Evolutionary conservation across 2,329 filamentous ascomycete species (phyloP).

Genomic region (Aspergillus sp.): DNA sequence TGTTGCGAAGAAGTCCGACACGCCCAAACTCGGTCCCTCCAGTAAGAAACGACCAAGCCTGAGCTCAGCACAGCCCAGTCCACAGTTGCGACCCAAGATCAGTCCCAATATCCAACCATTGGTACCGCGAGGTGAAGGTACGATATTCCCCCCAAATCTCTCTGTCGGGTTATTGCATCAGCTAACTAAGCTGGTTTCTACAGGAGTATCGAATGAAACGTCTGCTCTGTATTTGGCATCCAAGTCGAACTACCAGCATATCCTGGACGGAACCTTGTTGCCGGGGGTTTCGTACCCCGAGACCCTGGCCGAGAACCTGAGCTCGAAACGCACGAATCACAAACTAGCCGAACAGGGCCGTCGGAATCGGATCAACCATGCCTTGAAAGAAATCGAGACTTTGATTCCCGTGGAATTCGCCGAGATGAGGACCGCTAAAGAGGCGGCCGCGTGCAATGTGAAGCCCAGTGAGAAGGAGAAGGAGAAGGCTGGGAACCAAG

Average conservation of each 20-base stretch:
- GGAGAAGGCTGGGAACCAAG: conserved; percentile 44
- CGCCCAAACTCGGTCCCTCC: conserved; percentile 41
- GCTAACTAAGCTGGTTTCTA: conserved; percentile 7
- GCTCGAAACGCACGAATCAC: conserved; percentile 92
- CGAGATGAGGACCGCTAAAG: conserved; percentile 36
- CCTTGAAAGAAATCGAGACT: conserved; percentile 80
- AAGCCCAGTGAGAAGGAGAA: conserved; percentile 39
- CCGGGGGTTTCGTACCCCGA: conserved; percentile 86
- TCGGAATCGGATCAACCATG: conserved; percentile 88
- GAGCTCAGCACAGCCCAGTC: conserved; percentile 69
- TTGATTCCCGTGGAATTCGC: conserved; percentile 58
- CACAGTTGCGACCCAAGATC: conserved; percentile 78
- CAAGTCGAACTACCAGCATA: conserved; percentile 97
- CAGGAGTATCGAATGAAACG: conserved; percentile 47
- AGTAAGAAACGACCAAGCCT: conserved; percentile 64
- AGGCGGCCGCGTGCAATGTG: conserved; percentile 31
- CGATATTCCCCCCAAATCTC: conserved; percentile 18
- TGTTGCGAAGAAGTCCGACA: conserved; percentile 34
- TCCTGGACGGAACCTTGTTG: conserved; percentile 83
- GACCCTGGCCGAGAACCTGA: conserved; percentile 84
- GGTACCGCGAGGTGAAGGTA: conserved; percentile 58
- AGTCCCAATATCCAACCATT: conserved; percentile 92
- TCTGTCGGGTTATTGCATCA: conserved; percentile 7
- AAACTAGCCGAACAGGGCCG: conserved; percentile 97
- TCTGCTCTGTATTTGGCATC: conserved; percentile 73